Evolutionary conservation across 2,329 filamentous ascomycete genomes (phyloP).

Genomic region (Teratosphaeria viscida): DNA sequence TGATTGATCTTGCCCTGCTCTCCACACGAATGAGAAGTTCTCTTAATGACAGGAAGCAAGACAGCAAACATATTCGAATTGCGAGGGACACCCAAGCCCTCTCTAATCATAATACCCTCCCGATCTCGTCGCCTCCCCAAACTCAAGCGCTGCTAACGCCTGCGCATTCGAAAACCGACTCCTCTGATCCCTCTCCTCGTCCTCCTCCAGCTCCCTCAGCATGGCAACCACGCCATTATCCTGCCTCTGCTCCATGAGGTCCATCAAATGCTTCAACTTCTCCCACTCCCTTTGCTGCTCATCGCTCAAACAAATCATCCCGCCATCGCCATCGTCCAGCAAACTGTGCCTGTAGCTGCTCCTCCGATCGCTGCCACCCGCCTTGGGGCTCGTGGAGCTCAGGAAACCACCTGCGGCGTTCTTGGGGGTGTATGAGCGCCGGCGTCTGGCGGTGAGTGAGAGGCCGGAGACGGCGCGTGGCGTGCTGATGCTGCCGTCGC

Average conservation of each 20-base stretch:
- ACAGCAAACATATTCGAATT: neutral
- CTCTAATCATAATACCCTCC: neutral
- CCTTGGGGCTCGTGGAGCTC: constrained; percentile 11
- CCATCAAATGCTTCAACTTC: constrained; percentile 13
- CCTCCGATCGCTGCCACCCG: constrained; percentile 10
- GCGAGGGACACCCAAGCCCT: neutral
- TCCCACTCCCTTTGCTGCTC: constrained; percentile 20
- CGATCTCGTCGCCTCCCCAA: constrained; percentile 8
- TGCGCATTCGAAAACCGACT: constrained; percentile 11
- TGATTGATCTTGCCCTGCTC: too few relatives aligned
- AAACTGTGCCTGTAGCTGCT: constrained; percentile 9
- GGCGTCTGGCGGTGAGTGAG: constrained; percentile 9
- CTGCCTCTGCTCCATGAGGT: constrained; percentile 2
- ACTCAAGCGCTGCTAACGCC: constrained; percentile 19
- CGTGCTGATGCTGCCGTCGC: constrained; percentile 4
- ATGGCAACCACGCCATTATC: constrained; percentile 4
- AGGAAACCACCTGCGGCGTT: constrained; percentile 17
- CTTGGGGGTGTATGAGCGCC: constrained; percentile 11
- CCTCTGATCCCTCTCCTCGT: constrained; percentile 2
- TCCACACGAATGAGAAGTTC: too few relatives aligned
- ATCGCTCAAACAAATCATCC: constrained; percentile 16
- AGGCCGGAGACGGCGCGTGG: constrained; percentile 12
- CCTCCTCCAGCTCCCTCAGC: constrained; percentile 3
- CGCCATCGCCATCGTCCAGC: constrained; percentile 10
- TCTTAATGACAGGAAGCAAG: neutral